Conservation (phyloP, 441 rosid genomes). For the Macaranga tanarius region DNA sequence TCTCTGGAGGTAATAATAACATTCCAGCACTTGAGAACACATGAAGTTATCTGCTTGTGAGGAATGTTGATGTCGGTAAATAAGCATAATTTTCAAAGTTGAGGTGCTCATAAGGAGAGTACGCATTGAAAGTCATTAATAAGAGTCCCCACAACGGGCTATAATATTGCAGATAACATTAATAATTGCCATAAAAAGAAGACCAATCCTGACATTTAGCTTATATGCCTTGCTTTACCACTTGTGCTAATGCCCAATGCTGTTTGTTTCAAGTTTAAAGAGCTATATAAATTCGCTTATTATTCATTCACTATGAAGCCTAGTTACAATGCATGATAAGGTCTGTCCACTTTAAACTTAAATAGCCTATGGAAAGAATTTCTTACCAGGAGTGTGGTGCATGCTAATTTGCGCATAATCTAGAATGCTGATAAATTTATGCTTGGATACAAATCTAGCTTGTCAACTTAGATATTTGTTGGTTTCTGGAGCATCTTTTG, state of each 20-base stretch:
- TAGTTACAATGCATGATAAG: not conserved
- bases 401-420: not conserved
- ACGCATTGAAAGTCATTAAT: no score
- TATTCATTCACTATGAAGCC: not conserved
- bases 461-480: not conserved
- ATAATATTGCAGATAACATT: not conserved
- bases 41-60: not conserved
- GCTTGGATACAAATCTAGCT: not conserved
- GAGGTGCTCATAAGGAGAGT: no score
- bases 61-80: not conserved
- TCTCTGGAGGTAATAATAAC: not conserved
- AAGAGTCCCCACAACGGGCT: not conserved
- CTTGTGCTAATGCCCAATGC: not conserved
- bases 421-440: not conserved
- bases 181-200: not conserved
- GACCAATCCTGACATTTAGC: not conserved
- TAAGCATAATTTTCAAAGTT: not conserved
- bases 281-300: conserved; percentile 1
- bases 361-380: not conserved
- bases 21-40: not conserved
- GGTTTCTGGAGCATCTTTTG: not conserved
- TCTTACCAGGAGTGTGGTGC: not conserved
- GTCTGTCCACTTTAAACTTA: not conserved
- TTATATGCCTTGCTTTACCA: not conserved
- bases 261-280: not conserved